Evolutionary conservation across 768 basidiomycete species (phyloP), one percentile per base, ranked within the genome.

Genomic region (Rhizopogon vulgaris): DNA sequence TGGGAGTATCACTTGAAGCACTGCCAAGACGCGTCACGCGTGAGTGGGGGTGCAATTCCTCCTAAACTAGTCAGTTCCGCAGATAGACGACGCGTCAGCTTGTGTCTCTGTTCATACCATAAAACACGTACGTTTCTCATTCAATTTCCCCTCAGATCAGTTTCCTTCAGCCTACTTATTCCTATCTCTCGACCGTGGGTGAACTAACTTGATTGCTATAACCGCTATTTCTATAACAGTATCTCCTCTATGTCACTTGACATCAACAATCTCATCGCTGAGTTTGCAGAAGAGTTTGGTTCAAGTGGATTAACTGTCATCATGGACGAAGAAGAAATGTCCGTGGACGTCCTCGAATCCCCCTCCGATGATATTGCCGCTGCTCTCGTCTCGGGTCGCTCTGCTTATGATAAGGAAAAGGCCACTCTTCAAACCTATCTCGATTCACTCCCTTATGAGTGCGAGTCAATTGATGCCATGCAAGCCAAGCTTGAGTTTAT

Each of bases 381-480:
- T 6, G 34, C 50, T 38, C 55, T 55, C 17, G 10, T 45, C 25
- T 24, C 54, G 34, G 58, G 76, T 7, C 61, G 67, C 40, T 70
- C 75, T 9, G 71, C 73, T 18, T 69, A 74, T 51, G 85, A 85
- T 54, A 80, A 77, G 60, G 82, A 87, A 63, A 74, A 70, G 48
- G 76, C 75, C 18, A 72, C 82, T 39, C 77, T 90, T 40, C 77
- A 83, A 56, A 75, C 78, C 22, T 87, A 89, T 68, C 71, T 87
- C 54, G 73, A 78, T 60, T 75, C 84, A 14, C 62, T 89, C 36
- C 90, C 89, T 2, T 91, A 90, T 63, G 67, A 81, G 60, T 83
- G 83, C 67, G 89, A 91, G 64, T 71, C 84, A 22, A 64, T 78
- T 42, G 79, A 85, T 54, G 79, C 82, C 49, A 91, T 92, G 87